Evolutionary conservation across 2,329 filamentous ascomycete genomes (phyloP).

Genomic region (Phyllosticta citrichinensis): DNA sequence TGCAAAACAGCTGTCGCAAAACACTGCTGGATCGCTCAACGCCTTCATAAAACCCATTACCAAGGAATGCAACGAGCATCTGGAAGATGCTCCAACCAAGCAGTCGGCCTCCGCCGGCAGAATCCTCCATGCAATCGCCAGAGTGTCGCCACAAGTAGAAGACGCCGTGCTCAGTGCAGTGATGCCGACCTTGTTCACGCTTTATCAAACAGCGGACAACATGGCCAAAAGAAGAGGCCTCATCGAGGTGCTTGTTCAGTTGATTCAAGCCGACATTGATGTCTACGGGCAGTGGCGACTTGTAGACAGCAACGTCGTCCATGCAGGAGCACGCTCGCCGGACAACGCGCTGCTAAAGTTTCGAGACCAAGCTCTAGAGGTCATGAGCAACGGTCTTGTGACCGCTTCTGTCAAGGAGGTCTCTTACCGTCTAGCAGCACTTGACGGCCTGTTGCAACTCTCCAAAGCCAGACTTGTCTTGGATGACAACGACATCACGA

Average conservation of each 20-base stretch:
- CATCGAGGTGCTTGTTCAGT: constrained; percentile 48
- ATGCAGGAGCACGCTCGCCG: constrained; percentile 13
- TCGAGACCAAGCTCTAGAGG: constrained; percentile 31
- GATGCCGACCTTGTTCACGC: constrained; percentile 46
- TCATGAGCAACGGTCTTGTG: constrained; percentile 33
- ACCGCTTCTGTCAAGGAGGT: constrained; percentile 38
- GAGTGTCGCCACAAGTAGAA: constrained; percentile 45
- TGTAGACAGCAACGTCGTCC: constrained; percentile 27
- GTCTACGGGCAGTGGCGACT: constrained; percentile 47
- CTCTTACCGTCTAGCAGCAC: constrained; percentile 37
- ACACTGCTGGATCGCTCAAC: constrained; percentile 37
- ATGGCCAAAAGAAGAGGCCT: constrained; percentile 54
- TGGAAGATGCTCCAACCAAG: constrained; percentile 59
- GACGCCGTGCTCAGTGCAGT: constrained; percentile 46
- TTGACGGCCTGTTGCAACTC: constrained; percentile 36
- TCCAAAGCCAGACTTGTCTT: constrained; percentile 32
- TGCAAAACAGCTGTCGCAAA: constrained; percentile 43
- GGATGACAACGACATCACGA: constrained; percentile 30
- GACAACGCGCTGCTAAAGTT: constrained; percentile 31
- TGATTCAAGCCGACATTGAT: constrained; percentile 48
- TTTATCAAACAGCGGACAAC: constrained; percentile 52
- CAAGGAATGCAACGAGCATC: constrained; percentile 58
- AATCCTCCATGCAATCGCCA: constrained; percentile 48
- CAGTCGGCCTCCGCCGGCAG: constrained; percentile 55
- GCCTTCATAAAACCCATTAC: constrained; percentile 51